Evolutionary conservation across 495 filamentous ascomycete species (phyloP), one percentile per base, ranked within the genome.

Genomic region (Chaetomium fimeti): DNA sequence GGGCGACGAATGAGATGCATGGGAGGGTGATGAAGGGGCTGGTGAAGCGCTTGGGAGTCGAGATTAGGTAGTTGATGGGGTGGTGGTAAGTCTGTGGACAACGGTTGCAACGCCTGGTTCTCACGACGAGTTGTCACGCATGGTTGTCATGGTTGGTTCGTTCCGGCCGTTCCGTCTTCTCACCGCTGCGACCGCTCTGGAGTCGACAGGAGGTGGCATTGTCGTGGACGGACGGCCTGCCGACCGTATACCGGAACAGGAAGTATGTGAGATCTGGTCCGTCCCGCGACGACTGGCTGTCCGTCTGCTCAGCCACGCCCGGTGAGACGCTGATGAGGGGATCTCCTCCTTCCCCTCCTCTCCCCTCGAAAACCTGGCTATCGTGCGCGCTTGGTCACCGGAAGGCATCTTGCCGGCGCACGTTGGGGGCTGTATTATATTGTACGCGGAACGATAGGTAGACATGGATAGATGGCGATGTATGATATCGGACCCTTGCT

Each of bases 1-100:
- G 80, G 57, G 89, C 95, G 79, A 81, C 84, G 5, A 96, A 96
- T 73, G 77, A 79, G 27, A 74, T 96, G 68, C 93, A 98, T 76
- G 80, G 86, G 16, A 69, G 77, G 70, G 85, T 98, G 43, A 75
- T 78, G 22, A 68, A 77, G 59, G 80, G 78, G 57, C 72, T 98
- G 60, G 87, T 88, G 32, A 76, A 83, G 61, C 85, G 83, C 60
- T 76, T 96, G 57, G 88, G 90, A 1, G 91, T 97, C 18, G 90
- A 97, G 75, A 76, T 98, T 68, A 82, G 94, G 75, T 93, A 68
- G 55, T 49, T 9, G 45, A 24, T 49, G 45, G 16, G 15, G 7
- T 13, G 32, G 20, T 40, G 36, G 38, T 47, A 24, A 29, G 27
- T 12, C 20, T 11, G 29, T 11, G 16, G 20, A 5, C 27, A 49